Conservation (phyloP, 805 yeast species). For the Saturnispora sekii region DNA sequence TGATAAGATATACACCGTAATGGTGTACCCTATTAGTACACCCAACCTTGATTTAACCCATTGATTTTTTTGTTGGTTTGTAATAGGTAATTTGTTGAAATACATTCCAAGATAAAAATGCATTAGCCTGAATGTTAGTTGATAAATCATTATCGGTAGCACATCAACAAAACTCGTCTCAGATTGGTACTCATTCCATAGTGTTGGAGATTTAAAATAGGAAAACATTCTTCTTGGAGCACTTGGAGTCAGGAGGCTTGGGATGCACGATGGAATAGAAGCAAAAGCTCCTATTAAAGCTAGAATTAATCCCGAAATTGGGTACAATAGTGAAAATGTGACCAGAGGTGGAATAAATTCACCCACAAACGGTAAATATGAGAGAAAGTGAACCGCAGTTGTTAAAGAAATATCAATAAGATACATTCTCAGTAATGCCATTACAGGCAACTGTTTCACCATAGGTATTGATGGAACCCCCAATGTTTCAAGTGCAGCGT, state of each 20-base stretch:
- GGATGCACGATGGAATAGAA: conserved; percentile 29
- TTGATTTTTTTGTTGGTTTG: neutral
- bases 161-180: conserved; percentile 2
- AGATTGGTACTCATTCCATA: neutral
- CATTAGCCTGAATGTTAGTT: neutral
- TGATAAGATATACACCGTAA: conserved; percentile 31
- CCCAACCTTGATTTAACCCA: conserved; percentile 45
- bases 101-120: neutral
- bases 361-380: conserved; percentile 35
- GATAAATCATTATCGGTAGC: conserved; percentile 1
- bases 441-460: conserved; percentile 15
- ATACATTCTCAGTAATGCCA: conserved; percentile 24
- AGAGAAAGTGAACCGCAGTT: conserved; percentile 26
- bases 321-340: conserved; percentile 35
- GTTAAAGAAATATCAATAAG: conserved; percentile 22
- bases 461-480: neutral
- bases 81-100: conserved; percentile 5
- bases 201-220: conserved; percentile 4
- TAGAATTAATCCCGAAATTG: conserved; percentile 36
- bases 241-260: conserved; percentile 4
- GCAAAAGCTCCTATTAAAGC: conserved; percentile 30
- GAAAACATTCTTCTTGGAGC: conserved; percentile 7
- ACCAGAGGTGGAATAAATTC: conserved; percentile 31
- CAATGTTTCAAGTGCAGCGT: no score
- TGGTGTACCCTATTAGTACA: conserved; percentile 33